Base-by-base conservation (phyloP, 148 eudicot genomes). In the Fagopyrum esculentum region DNA sequence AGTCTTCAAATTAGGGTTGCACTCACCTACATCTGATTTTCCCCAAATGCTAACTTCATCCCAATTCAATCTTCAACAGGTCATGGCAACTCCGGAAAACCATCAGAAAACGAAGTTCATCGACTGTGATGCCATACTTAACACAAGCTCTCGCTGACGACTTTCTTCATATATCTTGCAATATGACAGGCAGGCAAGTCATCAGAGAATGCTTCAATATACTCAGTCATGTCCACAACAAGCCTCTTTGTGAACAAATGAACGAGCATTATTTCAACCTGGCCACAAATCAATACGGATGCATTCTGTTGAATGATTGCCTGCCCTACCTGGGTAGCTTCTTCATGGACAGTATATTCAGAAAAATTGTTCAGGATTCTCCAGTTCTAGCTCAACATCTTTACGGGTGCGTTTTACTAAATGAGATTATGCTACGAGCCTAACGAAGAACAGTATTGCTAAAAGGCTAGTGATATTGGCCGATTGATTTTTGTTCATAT, bases 271-370 rank as follows among this genome's bases (percentile, higher is more conserved):
- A 7, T 46, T 5, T 5, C 16, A 2, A 0, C 2, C 71, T 66
- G 46, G 71, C 71, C 46, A 40, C 8, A 0, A 15, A 66, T 66
- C 46, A 66, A 66, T 13, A 35, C 11, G 46, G 71, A 40, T 66
- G 71, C 71, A 66, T 66, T 12, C 43, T 40, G 17, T n/a, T 66
- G 71, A 66, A 66, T 15, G 71, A 66, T 13, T 66, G 71, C 71
- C 13, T 66, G 40, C 71, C 71, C 9, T 43, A 13, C 46, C 35
- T 40, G 71, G 13, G 17, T 15, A 66, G 9, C 19, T 13, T 11
- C 71, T 15, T 9, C 19, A 66, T 35, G 45, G 12, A 40, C 19
- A n/a, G 2, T 4, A 43, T 66, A 66, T 46, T 66, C 47, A 3
- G 3, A 35, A 12, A 1, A 1, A 66, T 43, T 0, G 71, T 40